Base-by-base conservation (phyloP, 2,329 filamentous ascomycete genomes). In the Diaporthe citrichinensis region DNA sequence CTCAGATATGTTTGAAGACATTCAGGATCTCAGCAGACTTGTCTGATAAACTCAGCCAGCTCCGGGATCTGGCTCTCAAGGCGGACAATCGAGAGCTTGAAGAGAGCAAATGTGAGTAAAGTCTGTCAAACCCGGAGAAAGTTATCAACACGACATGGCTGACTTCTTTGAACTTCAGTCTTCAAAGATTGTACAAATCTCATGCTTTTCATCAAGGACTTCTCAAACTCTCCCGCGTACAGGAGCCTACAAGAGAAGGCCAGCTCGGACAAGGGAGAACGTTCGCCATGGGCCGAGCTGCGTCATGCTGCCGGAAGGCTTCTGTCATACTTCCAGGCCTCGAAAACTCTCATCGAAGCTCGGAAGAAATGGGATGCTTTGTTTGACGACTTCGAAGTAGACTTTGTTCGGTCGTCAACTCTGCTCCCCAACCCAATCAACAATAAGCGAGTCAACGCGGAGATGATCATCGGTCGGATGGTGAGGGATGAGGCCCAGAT, bases 371-470 rank as follows among this genome's bases (percentile, higher is more conserved):
- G 83, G 80, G 80, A 80, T 0, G 76, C 77, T 5, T 76, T 85
- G 0, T 85, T 85, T 10, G 73, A 80, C 8, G 79, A 83, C 14
- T 78, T 83, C 36, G 62, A 77, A 4, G 78, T 86, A 10, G 77
- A 76, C 0, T 44, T 73, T 0, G 55, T 85, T 0, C 71, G 78
- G 0, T 85, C 84, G 0, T 82, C 78, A 15, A n/a, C 28, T 0
- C n/a, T 61, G 0, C 62, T 73, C 0, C 1, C 20, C 2, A 80
- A 80, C 25, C 75, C 73, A 3, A 76, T 78, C 34, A 61, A 51
- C 5, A 74, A 76, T n/a, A 67, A 51, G 8, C 46, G n/a, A 10
- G 55, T 61, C 61, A 76, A 55, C 20, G 77, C 77, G 9, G 68
- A 69, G 2, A 77, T 74, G 25, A 81, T 81, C 23, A 69, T 81